Base-by-base conservation (phyloP, 805 yeast species). In the Saccharomycopsis sp. region DNA sequence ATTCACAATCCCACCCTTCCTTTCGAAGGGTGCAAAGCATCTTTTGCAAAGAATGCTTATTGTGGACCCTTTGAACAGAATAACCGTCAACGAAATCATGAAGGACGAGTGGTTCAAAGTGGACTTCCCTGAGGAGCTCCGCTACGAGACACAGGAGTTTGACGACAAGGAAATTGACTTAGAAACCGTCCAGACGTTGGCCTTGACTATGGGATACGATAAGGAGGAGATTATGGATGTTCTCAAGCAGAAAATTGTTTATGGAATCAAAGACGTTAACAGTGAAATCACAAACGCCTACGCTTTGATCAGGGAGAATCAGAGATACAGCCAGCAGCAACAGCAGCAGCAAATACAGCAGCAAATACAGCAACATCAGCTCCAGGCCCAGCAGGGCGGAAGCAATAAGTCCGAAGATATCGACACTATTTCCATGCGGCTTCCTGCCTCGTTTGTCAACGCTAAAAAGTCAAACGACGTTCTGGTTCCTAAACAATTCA, bases 41-140 rank as follows among this genome's bases (percentile, higher is more conserved):
- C 71, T 91, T 65, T 79, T 91, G 60, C 87, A 91, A 37, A 81
- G 85, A 68, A 91, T 91, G 97, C 78, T 91, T 57, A 96, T 91
- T 61, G 97, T 91, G 24, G 90, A 91, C 68, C 97, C 97, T 40
- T 75, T 91, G 68, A 89, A 91, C 69, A 83, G 97, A 74, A 91
- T 91, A 61, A 90, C 97, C 14, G 89, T 91, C 52, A 88, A 83
- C 67, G 97, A 89, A 68, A 89, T 91, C 51, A 83, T 90, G 85
- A 86, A 89, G 67, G 97, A 91, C 69, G 91, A 87, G 63, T 91
- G 97, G 97, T 91, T 91, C 72, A 84, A 82, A 64, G 82, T 81
- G 12, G 89, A 81, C 56, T 80, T 91, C 61, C 88, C 91, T 34
- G 89, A 85, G 34, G 89, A 89, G 67, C 77, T 91, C 60, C 73